Percentiles rank a stretch among this genome's conserved stretches.
These are phyloP conservation scores for Suillus subluteus DNA, from an alignment of 768 basidiomycete genomes.

Conservation along the genomic window DNA sequence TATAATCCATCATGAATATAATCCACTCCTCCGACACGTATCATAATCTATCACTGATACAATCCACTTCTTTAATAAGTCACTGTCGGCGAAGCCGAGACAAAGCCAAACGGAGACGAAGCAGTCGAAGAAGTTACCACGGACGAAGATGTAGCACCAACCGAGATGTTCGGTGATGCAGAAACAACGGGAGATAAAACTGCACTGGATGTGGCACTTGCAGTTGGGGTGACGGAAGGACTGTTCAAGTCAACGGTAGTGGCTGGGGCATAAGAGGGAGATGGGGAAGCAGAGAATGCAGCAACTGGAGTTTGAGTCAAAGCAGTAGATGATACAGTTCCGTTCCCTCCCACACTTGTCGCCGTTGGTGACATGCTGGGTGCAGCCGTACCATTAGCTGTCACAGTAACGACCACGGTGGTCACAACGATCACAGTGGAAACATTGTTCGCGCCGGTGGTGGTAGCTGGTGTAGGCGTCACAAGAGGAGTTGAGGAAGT, in stretches of 20 bases:
- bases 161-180: not conserved
- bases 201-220: not conserved
- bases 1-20: not conserved
- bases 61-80: not conserved
- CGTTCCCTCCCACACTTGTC: not conserved
- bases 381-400: conserved; percentile 5
- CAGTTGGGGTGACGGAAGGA: not conserved
- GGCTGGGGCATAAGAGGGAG: conserved; percentile 7
- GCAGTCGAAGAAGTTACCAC: not conserved
- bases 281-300: conserved; percentile 1
- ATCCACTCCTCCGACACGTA: not conserved
- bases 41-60: not conserved
- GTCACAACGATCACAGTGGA: conserved; percentile 15
- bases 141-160: too few species aligned
- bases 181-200: not conserved
- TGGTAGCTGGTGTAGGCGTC: conserved; percentile 7
- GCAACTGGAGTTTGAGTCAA: not conserved
- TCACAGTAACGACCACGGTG: conserved; percentile 15
- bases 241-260: conserved; percentile 17
- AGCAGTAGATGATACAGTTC: not conserved
- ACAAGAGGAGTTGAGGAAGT: conserved; percentile 4
- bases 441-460: conserved; percentile 8
- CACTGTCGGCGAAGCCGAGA: conserved; percentile 6
- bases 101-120: conserved; percentile 8
- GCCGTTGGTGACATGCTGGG: not conserved